Evolutionary conservation across 2,329 filamentous ascomycete genomes (phyloP), one percentile per base, ranked within the genome.

Genomic region (Diaporthe longicolla): DNA sequence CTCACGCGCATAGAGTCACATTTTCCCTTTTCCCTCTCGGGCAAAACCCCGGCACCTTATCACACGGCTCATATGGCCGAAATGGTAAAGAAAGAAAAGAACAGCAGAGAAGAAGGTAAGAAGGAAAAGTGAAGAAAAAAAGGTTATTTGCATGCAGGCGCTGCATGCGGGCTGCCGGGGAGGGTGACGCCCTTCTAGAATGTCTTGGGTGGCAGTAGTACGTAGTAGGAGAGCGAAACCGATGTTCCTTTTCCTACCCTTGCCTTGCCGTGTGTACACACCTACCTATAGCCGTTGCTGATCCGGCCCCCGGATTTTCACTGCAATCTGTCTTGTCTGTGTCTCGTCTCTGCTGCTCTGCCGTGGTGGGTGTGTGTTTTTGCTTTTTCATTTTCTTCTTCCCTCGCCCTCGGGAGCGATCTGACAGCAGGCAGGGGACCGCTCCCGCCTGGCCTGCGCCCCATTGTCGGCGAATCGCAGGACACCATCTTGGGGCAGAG

Each of bases 141-240:
- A 50, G 40, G 21, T 50, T 40, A 8, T 37, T 24, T 52, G 32
- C 54, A 48, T 48, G 43, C 45, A 45, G 43, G 13, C 43, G 43
- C 43, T 37, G 29, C 63, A 66, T 66, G 45, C 43, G 21, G 26
- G 37, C 37, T 32, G 13, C 43, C 45, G 45, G 45, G 45, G 29
- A 66, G 63, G 45, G 63, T 66, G 45, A 66, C 63, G 63, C 63
- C 48, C 63, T 66, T 66, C 63, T 66, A 66, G 63, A 66, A 66
- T 37, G 63, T 66, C 63, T 54, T 66, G 61, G 61, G 59, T 40
- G 37, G 37, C 37, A 40, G 37, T 40, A 40, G 37, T 11, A 40
- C 7, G 29, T 45, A 6, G 43, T 9, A 40, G 35, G 35, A 21
- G 29, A 32, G 10, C 21, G 45, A n/a, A 50, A 24, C 21, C 21